These are phyloP conservation scores for Rutstroemia sp. DNA, from an alignment of 2,329 filamentous ascomycete genomes.

Conservation along the genomic window DNA sequence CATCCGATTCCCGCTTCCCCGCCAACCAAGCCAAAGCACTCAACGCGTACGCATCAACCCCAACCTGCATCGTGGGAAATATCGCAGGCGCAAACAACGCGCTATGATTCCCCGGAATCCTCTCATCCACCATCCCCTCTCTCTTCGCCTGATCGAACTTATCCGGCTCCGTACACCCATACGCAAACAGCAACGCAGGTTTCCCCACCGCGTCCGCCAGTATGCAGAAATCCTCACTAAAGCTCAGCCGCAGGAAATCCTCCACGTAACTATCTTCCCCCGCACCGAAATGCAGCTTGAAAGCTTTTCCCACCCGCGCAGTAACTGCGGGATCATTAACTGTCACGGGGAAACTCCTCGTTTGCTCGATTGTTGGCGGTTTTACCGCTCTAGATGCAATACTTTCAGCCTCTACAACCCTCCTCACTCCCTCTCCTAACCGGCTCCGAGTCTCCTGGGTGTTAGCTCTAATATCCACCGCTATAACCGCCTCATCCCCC, in stretches of 20 bases:
- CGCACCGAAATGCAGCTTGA: not conserved
- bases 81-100: conserved; percentile 49
- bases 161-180: conserved; percentile 44
- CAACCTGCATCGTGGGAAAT: conserved; percentile 47
- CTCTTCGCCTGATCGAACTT: conserved; percentile 40
- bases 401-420: conserved; percentile 39
- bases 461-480: conserved; percentile 34
- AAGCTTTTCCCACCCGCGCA: not conserved
- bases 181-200: conserved; percentile 38
- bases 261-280: conserved; percentile 3
- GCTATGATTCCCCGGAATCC: conserved; percentile 49
- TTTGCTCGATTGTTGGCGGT: conserved; percentile 1
- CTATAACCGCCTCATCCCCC: conserved; percentile 32
- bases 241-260: conserved; percentile 5
- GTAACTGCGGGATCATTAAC: conserved; percentile 12
- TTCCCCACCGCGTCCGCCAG: conserved; percentile 37
- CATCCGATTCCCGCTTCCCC: not conserved
- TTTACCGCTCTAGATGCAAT: not conserved
- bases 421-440: conserved; percentile 30
- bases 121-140: conserved; percentile 37
- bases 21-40: conserved; percentile 39
- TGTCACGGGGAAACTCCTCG: conserved; percentile 7
- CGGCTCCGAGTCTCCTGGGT: conserved; percentile 26
- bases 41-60: conserved; percentile 41
- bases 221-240: conserved; percentile 31